phyloP scores from a whole-genome alignment of 768 basidiomycete species.

The Tulasnella sp. region DNA sequence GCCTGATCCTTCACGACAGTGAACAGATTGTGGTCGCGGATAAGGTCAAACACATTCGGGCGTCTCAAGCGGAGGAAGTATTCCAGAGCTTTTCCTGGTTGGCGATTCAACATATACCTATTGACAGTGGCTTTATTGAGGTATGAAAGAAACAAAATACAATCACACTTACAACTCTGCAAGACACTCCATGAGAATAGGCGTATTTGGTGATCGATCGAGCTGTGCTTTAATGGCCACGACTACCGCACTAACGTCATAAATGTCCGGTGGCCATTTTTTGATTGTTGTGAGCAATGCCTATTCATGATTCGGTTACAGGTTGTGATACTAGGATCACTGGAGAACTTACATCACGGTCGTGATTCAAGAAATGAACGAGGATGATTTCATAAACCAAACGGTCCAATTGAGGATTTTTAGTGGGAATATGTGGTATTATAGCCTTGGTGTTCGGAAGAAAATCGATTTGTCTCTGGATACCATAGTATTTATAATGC shows the following conservation, averaged over 20 bases:
- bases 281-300: constrained; percentile 63
- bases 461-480: not conserved
- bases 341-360: constrained; percentile 43
- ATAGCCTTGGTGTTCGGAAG: constrained; percentile 59
- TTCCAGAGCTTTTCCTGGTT: constrained; percentile 87
- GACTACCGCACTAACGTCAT: constrained; percentile 76
- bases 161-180: constrained; percentile 59
- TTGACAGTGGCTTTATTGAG: not conserved
- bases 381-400: constrained; percentile 93
- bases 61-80: constrained; percentile 77
- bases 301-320: too few species aligned
- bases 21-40: constrained; percentile 85
- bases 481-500: not conserved
- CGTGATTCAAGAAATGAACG: constrained; percentile 67
- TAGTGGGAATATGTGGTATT: constrained; percentile 79
- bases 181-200: constrained; percentile 81
- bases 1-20: constrained; percentile 92
- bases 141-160: too few species aligned
- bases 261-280: constrained; percentile 84
- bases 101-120: constrained; percentile 76
- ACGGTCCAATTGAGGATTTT: constrained; percentile 63
- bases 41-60: constrained; percentile 87
- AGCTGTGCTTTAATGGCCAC: constrained; percentile 77
- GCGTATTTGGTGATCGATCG: constrained; percentile 43
- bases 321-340: not conserved